phyloP scores from a whole-genome alignment of 306 rosid species.

The Pyrus communis region DNA sequence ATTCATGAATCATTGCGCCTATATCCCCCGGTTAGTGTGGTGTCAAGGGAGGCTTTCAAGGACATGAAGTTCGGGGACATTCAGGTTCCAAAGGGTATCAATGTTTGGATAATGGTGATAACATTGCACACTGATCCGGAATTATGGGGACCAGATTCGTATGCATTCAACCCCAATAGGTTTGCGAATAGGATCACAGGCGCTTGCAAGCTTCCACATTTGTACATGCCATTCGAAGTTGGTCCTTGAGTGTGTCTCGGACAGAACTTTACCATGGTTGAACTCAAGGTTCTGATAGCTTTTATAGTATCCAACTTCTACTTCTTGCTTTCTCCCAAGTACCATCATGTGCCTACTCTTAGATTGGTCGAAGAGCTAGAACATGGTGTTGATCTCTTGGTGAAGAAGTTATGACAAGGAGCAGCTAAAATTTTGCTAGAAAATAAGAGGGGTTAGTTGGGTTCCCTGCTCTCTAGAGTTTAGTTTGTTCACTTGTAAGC shows the following conservation, averaged over 20 bases:
- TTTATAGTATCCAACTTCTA: conserved; percentile 29
- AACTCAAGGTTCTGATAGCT: neutral
- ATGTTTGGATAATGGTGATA: conserved; percentile 3
- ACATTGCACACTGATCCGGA: conserved; percentile 8
- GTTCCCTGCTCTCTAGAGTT: too few relatives aligned
- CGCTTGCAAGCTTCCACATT: conserved; percentile 24
- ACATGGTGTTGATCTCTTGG: conserved; percentile 29
- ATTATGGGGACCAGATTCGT: conserved; percentile 20
- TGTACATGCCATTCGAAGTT: conserved; percentile 19
- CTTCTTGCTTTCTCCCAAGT: conserved; percentile 31
- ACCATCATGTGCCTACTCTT: conserved; percentile 21
- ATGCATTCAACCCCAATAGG: conserved; percentile 17
- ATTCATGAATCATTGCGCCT: conserved; percentile 22
- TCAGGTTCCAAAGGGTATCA: conserved; percentile 14
- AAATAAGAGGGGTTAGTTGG: neutral
- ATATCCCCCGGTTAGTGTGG: conserved; percentile 6
- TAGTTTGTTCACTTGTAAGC: too few relatives aligned
- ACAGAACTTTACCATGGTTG: conserved; percentile 15
- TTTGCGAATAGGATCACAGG: conserved; percentile 12
- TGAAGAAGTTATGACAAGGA: conserved; percentile 19
- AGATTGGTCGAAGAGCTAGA: conserved; percentile 24
- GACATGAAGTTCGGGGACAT: conserved; percentile 16
- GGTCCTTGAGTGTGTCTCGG: conserved; percentile 17
- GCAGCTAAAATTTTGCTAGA: neutral
- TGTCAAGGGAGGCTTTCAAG: conserved; percentile 18